phyloP scores from a whole-genome alignment of 1,139 yeast genomes.

The Diutina rugosa region DNA sequence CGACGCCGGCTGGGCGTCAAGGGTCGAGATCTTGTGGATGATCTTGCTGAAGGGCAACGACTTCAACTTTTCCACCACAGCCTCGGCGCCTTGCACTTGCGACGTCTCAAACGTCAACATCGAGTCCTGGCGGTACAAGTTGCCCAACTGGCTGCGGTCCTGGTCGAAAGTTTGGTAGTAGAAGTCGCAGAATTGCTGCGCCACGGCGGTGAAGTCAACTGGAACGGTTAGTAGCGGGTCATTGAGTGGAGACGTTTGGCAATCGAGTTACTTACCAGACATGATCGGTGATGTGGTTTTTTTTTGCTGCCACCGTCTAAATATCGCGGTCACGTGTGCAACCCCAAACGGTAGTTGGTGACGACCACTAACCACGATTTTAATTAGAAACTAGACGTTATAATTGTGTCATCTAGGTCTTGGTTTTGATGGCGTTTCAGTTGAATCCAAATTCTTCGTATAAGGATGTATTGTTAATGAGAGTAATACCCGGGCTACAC shows the following conservation, averaged over 20 bases:
- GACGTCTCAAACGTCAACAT: slow-evolving; percentile 95
- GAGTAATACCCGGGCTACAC: no score
- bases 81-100: slow-evolving; percentile 89
- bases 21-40: slow-evolving; percentile 81
- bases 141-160: slow-evolving; percentile 86
- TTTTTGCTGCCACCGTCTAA: neutral
- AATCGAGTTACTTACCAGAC: neutral
- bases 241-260: neutral
- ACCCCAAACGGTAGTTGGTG: no score
- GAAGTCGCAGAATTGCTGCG: slow-evolving; percentile 79
- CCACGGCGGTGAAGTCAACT: slow-evolving; percentile 64
- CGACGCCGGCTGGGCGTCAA: slow-evolving; percentile 97
- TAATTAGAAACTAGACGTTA: no score
- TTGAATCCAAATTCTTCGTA: no score
- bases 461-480: no score
- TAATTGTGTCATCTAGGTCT: no score
- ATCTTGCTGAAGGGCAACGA: slow-evolving; percentile 88
- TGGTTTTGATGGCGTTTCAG: no score
- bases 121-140: slow-evolving; percentile 90
- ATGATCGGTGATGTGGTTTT: neutral
- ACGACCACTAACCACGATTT: no score
- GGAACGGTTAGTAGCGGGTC: slow-evolving; percentile 6
- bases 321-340: neutral
- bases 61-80: slow-evolving; percentile 79
- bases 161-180: slow-evolving; percentile 93